Conservation (phyloP, 805 yeast species). For the Grigorovia humatica region DNA sequence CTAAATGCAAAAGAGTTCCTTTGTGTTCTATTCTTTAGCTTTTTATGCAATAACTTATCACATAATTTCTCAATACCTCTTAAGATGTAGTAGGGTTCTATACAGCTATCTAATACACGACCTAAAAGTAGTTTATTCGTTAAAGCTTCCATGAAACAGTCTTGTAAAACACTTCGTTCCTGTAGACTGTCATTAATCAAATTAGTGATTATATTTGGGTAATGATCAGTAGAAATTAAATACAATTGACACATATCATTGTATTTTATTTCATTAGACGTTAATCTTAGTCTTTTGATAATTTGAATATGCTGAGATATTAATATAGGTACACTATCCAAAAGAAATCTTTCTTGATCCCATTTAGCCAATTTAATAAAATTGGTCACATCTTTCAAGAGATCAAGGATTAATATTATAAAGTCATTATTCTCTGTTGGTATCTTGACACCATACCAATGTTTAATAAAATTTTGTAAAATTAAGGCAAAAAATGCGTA, state of each 20-base stretch:
- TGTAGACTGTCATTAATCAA: constrained; percentile 7
- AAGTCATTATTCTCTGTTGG: constrained; percentile 20
- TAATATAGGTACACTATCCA: constrained; percentile 22
- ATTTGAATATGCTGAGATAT: constrained; percentile 13
- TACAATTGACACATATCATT: constrained; percentile 9
- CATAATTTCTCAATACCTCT: constrained; percentile 11
- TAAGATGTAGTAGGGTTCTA: constrained; percentile 22
- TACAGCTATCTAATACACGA: constrained; percentile 14
- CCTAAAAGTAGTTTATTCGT: constrained; percentile 18
- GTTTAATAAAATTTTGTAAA: constrained; percentile 17
- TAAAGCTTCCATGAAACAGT: constrained; percentile 16
- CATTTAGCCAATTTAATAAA: constrained; percentile 4
- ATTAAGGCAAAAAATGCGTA: constrained; percentile 20
- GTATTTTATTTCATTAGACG: not conserved
- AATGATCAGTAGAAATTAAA: constrained; percentile 8
- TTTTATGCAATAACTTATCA: constrained; percentile 1
- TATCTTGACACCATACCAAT: constrained; percentile 27
- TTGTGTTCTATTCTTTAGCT: not conserved
- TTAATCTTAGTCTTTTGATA: constrained; percentile 3
- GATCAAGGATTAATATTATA: constrained; percentile 9
- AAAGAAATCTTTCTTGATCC: constrained; percentile 10
- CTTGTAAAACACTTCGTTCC: constrained; percentile 15
- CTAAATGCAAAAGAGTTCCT: not conserved
- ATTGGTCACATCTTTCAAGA: constrained; percentile 8
- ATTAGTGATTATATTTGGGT: constrained; percentile 12